phyloP scores from a whole-genome alignment of 2,329 filamentous ascomycete genomes.

The Epichloe uncinata region DNA sequence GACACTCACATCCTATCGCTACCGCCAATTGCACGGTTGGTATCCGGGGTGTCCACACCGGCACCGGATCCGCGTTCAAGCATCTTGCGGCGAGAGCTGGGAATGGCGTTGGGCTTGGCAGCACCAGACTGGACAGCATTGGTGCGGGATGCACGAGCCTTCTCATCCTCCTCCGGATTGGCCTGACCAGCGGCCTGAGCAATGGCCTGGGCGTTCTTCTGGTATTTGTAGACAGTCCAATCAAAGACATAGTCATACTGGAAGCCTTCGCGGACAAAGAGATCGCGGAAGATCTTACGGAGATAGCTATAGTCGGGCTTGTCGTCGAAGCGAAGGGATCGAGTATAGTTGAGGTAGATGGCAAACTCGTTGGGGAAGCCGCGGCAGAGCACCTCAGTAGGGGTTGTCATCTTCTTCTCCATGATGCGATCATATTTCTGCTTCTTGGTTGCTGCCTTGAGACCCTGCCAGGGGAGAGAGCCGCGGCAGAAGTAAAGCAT shows the following conservation, averaged over 20 bases:
- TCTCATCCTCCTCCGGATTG: slow-evolving; percentile 62
- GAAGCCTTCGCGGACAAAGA: slow-evolving; percentile 97
- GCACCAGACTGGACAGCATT: slow-evolving; percentile 49
- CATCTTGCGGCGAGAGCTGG: slow-evolving; percentile 73
- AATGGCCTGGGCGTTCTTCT: slow-evolving; percentile 93
- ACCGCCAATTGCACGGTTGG: slow-evolving; percentile 62
- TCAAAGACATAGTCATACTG: slow-evolving; percentile 99
- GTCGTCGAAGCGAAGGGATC: slow-evolving; percentile 96
- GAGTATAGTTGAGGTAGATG: slow-evolving; percentile 99
- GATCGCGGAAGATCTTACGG: slow-evolving; percentile 98
- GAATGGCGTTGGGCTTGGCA: slow-evolving; percentile 59
- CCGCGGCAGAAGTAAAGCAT: slow-evolving; percentile 99
- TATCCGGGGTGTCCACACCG: slow-evolving; percentile 54
- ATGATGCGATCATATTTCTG: slow-evolving; percentile 99
- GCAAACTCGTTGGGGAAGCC: slow-evolving; percentile 99
- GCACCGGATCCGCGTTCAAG: slow-evolving; percentile 51
- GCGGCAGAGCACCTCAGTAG: slow-evolving; percentile 95
- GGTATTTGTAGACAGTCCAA: slow-evolving; percentile 99
- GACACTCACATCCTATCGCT: slow-evolving; percentile 95
- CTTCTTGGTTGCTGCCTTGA: slow-evolving; percentile 98
- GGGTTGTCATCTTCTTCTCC: slow-evolving; percentile 99
- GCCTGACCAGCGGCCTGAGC: slow-evolving; percentile 61
- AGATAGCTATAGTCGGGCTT: slow-evolving; percentile 99
- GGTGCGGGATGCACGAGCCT: slow-evolving; percentile 55
- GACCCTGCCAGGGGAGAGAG: slow-evolving; percentile 93